A percentile compares a stretch with the other conserved stretches of the same genome.
Evolutionary conservation across 495 filamentous ascomycete species (phyloP).

Genomic region (Penicillium coprophilum): DNA sequence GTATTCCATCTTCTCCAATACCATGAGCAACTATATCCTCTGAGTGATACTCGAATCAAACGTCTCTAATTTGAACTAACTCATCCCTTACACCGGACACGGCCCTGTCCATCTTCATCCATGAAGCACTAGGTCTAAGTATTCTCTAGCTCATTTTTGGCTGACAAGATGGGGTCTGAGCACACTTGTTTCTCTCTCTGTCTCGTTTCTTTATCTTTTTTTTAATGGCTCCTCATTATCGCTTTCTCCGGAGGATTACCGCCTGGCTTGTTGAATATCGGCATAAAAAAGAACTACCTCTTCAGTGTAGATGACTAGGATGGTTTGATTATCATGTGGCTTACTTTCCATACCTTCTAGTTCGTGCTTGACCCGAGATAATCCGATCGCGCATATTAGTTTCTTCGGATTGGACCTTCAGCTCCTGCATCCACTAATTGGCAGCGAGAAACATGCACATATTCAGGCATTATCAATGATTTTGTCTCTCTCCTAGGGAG

Average conservation of each 20-base stretch:
- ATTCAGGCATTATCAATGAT: not conserved
- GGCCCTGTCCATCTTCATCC: conserved; percentile 7
- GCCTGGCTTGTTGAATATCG: conserved; percentile 5
- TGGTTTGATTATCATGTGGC: not conserved
- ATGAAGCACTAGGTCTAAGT: conserved; percentile 18
- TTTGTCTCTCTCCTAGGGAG: not conserved
- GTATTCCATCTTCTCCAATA: not conserved
- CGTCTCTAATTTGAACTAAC: not conserved
- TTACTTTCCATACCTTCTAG: not conserved
- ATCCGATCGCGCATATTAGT: conserved; percentile 17
- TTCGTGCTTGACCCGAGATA: conserved; percentile 15
- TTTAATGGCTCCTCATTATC: conserved; percentile 14
- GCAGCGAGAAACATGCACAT: not conserved
- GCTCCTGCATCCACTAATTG: conserved; percentile 9
- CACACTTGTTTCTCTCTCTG: conserved; percentile 11
- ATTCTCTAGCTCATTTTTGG: conserved; percentile 16
- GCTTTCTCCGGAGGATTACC: conserved; percentile 16
- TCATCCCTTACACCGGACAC: conserved; percentile 6
- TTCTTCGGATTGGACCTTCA: conserved; percentile 4
- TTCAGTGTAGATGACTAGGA: not conserved
- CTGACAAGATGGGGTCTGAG: conserved; percentile 29
- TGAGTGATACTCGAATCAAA: not conserved
- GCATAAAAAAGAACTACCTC: conserved; percentile 16
- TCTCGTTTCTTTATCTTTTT: conserved; percentile 13
- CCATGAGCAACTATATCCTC: not conserved